Base-by-base conservation (phyloP, 768 basidiomycete genomes). In the Suillus subalutaceus region DNA sequence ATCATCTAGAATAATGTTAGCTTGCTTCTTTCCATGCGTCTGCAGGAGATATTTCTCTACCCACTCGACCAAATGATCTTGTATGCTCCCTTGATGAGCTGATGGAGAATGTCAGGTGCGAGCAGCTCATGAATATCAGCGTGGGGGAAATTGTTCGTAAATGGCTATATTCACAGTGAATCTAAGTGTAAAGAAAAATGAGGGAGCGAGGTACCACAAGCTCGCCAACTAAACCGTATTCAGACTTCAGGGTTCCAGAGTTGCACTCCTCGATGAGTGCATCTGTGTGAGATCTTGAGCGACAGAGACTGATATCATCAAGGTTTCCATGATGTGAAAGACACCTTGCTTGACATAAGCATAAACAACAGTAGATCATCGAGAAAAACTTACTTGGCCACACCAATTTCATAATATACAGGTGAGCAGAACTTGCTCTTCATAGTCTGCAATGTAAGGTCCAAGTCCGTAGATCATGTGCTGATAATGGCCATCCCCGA, bases 81-180 rank as follows among this genome's bases (percentile, higher is more conserved):
- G 75, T 84, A 81, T 1, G 82, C 63, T 0, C 84, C 84, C 66
- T 85, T 81, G 70, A 84, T 78, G 0, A 85, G 70, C 68, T 84
- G 83, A 67, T 86, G 84, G 16, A 85, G 78, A 20, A 83, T 37
- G 72, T 83, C 73, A 23, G 79, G 77, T 0, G 79, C 79, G 37
- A 84, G 65, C 15, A 65, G 73, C 0, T 23, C 0, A n/a, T n/a
- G n/a, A n/a, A n/a, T n/a, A n/a, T n/a, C n/a, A n/a, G n/a, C n/a
- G n/a, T n/a, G n/a, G n/a, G 67, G 67, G n/a, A 70, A 70, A 71
- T 44, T 55, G 67, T 10, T 61, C 7, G 23, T 72, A 60, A 0
- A 75, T 62, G 0, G 68, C 26, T 9, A 7, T 2, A 26, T 43
- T 43, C 4, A 50, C 15, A 26, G 48, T 50, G 12, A 50, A 50